Conservation (phyloP, 129 eudicot species). For the Flaveria linearis region DNA sequence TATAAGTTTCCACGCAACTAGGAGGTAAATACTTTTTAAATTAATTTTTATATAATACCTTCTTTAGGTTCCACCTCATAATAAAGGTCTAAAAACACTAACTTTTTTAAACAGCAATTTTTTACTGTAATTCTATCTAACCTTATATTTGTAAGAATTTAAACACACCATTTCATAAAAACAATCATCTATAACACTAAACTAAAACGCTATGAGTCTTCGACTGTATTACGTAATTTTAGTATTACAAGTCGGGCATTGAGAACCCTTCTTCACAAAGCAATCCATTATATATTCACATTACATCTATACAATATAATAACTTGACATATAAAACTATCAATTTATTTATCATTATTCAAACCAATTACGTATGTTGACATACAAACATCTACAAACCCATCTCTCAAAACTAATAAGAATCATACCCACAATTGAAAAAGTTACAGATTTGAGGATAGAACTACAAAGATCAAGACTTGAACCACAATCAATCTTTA, state of each 20-base stretch:
- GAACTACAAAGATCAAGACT: conserved; percentile 1
- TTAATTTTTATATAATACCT: neutral
- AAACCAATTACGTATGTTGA: neutral
- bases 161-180: too few species aligned
- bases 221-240: too few species aligned
- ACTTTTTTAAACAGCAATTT: too few species aligned
- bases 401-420: conserved; percentile 18
- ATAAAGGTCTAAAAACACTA: too few species aligned
- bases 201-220: too few species aligned
- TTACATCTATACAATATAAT: neutral
- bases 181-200: neutral
- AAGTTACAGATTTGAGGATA: neutral
- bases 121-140: too few species aligned
- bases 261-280: neutral
- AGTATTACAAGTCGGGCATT: neutral
- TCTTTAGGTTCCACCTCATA: neutral
- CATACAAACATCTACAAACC: neutral
- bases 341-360: neutral
- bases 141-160: too few species aligned
- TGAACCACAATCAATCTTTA: neutral
- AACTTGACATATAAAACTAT: neutral
- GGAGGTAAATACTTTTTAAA: neutral
- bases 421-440: conserved; percentile 1
- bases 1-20: neutral
- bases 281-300: neutral